Evolutionary conservation across 2,329 filamentous ascomycete species (phyloP), one percentile per base, ranked within the genome.

Genomic region (Penicillium sp.): DNA sequence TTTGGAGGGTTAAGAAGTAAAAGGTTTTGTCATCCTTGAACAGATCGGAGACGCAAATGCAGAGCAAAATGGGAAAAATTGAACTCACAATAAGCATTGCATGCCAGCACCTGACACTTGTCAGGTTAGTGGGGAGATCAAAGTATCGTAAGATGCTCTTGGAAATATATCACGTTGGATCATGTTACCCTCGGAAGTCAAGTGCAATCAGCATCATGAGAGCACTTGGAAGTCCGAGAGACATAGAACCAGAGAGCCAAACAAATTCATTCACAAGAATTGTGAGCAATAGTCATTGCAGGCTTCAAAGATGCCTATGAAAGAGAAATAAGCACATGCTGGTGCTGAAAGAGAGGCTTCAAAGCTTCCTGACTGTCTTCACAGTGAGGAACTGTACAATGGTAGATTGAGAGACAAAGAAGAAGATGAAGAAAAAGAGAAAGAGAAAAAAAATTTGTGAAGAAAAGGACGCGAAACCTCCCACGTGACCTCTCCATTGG

Each of bases 1-100:
- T 71, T 87, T 83, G 76, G 83, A 73, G 77, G 76, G 76, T 80
- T 81, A 85, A 84, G 83, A 85, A 86, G 82, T 79, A 76, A 78
- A 67, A 74, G 69, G 66, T 62, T 73, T 77, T 85, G 78, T 85
- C 84, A 86, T 86, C 84, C 79, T 80, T 60, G 68, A 67, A 71
- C 70, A 70, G 61, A 53, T 53, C 30, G 27, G 26, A 16, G 32
- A 9, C 32, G 50, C 36, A 30, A n/a, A 48, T 40, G 44, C 47
- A 48, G 26, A 16, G 23, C 6, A 10, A 23, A 7, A 27, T 8
- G 23, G 35, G 49, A 40, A 45, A 53, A 46, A 43, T 27, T 47
- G 38, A 49, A 69, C 69, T 68, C 55, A 71, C 69, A 11, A 43
- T 27, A 35, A 48, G 32, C 30, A 23, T 19, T 18, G 18, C 29